phyloP scores from a whole-genome alignment of 179 eudicot genomes.

The Beta corolliflora region DNA sequence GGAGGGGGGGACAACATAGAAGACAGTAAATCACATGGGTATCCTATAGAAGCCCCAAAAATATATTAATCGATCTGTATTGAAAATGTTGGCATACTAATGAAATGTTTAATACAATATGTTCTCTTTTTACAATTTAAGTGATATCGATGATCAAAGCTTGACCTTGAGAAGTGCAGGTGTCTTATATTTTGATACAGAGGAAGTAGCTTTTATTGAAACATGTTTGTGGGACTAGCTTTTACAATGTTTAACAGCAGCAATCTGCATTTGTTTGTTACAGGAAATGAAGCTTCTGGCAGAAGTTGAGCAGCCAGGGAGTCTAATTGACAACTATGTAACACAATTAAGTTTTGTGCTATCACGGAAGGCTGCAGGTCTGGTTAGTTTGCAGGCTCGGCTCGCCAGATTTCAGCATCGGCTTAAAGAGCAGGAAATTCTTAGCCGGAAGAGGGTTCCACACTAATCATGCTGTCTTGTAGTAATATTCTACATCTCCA shows the following conservation, averaged over 20 bases:
- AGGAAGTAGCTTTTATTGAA: neutral
- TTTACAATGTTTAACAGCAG: conserved; percentile 7
- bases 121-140: neutral
- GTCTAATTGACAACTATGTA: conserved; percentile 91
- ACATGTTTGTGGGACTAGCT: neutral
- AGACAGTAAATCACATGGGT: no score
- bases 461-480: conserved; percentile 31
- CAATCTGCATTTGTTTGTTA: conserved; percentile 6
- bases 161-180: neutral
- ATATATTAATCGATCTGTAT: neutral
- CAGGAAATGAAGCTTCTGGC: conserved; percentile 99
- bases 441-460: conserved; percentile 84
- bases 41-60: no score
- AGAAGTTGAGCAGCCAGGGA: conserved; percentile 98
- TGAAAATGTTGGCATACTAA: neutral
- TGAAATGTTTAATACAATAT: no score
- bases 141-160: neutral
- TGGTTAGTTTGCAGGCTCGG: conserved; percentile 97
- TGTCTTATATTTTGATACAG: neutral
- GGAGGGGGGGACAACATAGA: no score
- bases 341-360: conserved; percentile 90
- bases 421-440: conserved; percentile 94
- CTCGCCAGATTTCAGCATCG: conserved; percentile 96
- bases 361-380: conserved; percentile 95
- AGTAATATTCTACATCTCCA: neutral